Conservation (phyloP, 495 filamentous ascomycete species). For the Hypoxylon intermedium region DNA sequence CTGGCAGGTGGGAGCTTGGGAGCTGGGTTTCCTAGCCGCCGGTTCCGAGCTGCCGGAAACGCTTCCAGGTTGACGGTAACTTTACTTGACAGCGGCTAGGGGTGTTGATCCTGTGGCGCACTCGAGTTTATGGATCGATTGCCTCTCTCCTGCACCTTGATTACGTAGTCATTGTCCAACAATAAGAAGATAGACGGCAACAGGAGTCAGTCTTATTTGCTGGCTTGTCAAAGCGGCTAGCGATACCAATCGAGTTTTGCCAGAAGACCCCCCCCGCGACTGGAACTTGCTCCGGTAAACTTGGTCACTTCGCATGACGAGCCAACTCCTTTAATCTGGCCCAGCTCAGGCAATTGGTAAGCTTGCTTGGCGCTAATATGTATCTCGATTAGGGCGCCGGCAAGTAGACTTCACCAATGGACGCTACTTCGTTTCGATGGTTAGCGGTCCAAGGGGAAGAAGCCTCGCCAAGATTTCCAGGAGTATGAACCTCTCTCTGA, state of each 20-base stretch:
- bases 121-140: slow-evolving; percentile 5
- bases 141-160: background rate
- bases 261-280: background rate
- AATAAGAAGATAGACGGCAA: background rate
- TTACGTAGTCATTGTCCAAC: slow-evolving; percentile 7
- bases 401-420: background rate
- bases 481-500: background rate
- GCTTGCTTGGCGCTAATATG: slow-evolving; percentile 1
- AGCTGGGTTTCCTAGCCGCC: slow-evolving; percentile 7
- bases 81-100: slow-evolving; percentile 16
- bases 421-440: background rate
- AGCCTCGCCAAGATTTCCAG: background rate
- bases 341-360: slow-evolving; percentile 1
- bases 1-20: background rate
- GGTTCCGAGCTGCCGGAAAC: slow-evolving; percentile 29
- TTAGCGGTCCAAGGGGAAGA: background rate
- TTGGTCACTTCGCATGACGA: slow-evolving; percentile 9
- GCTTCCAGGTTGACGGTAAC: slow-evolving; percentile 15
- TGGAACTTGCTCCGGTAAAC: slow-evolving; percentile 14
- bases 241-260: slow-evolving; percentile 32
- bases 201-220: slow-evolving; percentile 18
- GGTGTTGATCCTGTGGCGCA: slow-evolving; percentile 4
- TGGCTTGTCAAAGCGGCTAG: slow-evolving; percentile 17
- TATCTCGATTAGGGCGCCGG: background rate
- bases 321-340: slow-evolving; percentile 24